Evolutionary conservation across 768 basidiomycete species (phyloP).

Genomic region (Tylopilus felleus): DNA sequence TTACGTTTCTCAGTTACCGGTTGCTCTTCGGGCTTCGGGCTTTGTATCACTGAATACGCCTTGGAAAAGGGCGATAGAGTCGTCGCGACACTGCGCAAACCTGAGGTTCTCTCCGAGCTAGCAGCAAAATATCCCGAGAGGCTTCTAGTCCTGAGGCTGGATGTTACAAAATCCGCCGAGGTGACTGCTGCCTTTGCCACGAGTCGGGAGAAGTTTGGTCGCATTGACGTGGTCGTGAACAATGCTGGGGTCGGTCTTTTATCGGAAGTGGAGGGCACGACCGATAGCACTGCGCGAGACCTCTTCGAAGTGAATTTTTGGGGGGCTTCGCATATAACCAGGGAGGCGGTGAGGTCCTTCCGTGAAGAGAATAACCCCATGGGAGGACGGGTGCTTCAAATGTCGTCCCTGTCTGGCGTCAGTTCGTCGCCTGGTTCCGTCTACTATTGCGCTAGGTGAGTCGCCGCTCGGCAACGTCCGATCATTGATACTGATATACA

Average conservation of each 20-base stretch:
- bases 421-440: constrained; percentile 4
- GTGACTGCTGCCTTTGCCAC: constrained; percentile 1
- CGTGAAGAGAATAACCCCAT: constrained; percentile 28
- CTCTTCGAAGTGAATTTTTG: constrained; percentile 45
- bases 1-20: constrained; percentile 36
- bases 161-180: constrained; percentile 31
- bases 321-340: constrained; percentile 40
- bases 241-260: background rate
- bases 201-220: constrained; percentile 18
- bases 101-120: constrained; percentile 30
- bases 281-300: constrained; percentile 32
- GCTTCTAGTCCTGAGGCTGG: constrained; percentile 39
- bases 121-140: constrained; percentile 21
- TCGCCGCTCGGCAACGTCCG: too few species aligned
- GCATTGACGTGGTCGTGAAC: constrained; percentile 21
- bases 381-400: constrained; percentile 39
- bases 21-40: constrained; percentile 39
- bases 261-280: constrained; percentile 27
- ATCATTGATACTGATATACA: background rate
- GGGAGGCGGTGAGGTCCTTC: constrained; percentile 28
- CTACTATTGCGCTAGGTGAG: constrained; percentile 24
- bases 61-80: constrained; percentile 37
- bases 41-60: constrained; percentile 28
- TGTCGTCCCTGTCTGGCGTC: constrained; percentile 25
- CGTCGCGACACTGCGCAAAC: constrained; percentile 43